A percentile compares a stretch with the other conserved stretches of the same genome.
Evolutionary conservation across 495 filamentous ascomycete genomes (phyloP).

Genomic region (Penicillium salamii): DNA sequence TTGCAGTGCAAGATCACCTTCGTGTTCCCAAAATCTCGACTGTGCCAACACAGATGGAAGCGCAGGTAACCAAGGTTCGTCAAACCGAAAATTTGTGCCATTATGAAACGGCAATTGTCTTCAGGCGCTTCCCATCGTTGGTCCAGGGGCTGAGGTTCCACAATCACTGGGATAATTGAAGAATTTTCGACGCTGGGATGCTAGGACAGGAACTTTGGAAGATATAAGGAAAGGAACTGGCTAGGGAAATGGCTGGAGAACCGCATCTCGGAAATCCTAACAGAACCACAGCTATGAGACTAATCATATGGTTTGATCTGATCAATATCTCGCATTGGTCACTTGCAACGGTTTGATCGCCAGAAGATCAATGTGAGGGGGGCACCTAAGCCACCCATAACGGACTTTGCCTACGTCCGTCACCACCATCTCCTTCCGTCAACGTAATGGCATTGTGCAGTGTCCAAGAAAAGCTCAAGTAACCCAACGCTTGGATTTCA

Average conservation of each 20-base stretch:
- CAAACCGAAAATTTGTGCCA: neutral
- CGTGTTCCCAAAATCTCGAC: neutral
- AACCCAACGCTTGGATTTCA: neutral
- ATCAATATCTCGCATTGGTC: neutral
- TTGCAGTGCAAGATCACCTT: too few relatives aligned
- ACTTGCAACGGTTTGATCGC: neutral
- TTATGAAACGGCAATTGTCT: neutral
- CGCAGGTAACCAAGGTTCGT: too few relatives aligned
- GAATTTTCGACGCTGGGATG: too few relatives aligned
- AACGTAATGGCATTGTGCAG: neutral
- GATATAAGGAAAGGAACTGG: neutral
- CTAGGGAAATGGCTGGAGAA: neutral
- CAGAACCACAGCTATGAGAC: too few relatives aligned
- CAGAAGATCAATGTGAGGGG: slow-evolving; percentile 1
- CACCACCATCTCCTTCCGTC: neutral
- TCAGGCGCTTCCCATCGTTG: neutral
- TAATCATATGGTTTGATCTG: neutral
- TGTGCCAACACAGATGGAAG: neutral
- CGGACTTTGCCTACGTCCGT: too few relatives aligned
- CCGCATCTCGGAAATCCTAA: neutral
- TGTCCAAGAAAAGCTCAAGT: neutral
- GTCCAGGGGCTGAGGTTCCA: neutral
- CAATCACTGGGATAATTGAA: neutral
- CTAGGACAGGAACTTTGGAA: too few relatives aligned
- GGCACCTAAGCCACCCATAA: neutral